phyloP scores from a whole-genome alignment of 2,329 filamentous ascomycete genomes.

The Diaporthe batatas region DNA sequence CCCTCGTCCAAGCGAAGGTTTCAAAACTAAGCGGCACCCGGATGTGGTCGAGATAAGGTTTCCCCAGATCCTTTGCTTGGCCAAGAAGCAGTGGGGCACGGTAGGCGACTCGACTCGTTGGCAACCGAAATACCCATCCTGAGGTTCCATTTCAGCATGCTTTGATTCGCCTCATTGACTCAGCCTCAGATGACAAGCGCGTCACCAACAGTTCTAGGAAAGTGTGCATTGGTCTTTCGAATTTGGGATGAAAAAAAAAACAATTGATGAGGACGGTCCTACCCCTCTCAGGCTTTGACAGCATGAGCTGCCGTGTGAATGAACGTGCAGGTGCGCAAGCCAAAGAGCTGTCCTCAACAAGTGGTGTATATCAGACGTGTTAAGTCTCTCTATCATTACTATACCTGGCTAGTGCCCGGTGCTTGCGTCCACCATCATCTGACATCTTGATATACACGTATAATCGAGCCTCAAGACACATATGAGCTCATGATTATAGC shows the following conservation, averaged over 20 bases:
- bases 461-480: not conserved
- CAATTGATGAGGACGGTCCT: not conserved
- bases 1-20: constrained; percentile 21
- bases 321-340: not conserved
- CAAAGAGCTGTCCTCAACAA: not conserved
- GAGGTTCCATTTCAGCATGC: constrained; percentile 2
- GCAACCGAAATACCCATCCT: constrained; percentile 4
- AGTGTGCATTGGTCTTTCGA: not conserved
- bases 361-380: not conserved
- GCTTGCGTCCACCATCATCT: not conserved
- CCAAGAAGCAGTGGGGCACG: constrained; percentile 6
- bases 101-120: constrained; percentile 10
- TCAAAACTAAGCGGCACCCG: constrained; percentile 21
- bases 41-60: constrained; percentile 25
- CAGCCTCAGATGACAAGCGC: not conserved
- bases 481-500: not conserved
- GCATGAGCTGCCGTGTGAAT: not conserved
- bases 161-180: constrained; percentile 18
- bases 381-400: not conserved
- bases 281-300: constrained; percentile 10
- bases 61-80: constrained; percentile 28
- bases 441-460: not conserved
- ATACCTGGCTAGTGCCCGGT: not conserved
- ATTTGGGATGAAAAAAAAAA: constrained; percentile 7
- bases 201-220: not conserved